phyloP scores from a whole-genome alignment of 2,329 filamentous ascomycete genomes.

The Colletotrichum phormii region DNA sequence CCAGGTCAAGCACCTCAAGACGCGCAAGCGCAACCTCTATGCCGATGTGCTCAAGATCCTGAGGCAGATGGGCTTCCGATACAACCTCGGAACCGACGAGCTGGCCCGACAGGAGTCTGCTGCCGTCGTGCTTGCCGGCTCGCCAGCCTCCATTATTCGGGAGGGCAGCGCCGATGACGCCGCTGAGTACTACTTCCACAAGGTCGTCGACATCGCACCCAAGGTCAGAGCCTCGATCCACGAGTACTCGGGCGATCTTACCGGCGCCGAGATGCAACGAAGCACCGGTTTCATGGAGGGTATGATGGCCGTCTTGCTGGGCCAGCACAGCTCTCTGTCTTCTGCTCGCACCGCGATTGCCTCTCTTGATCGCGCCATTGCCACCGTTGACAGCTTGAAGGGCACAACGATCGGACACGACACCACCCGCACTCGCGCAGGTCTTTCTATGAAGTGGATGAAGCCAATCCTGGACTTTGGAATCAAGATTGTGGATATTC shows the following conservation, averaged over 20 bases:
- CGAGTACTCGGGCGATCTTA: conserved; percentile 88
- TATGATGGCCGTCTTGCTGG: conserved; percentile 74
- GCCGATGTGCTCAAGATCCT: conserved; percentile 87
- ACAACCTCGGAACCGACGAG: conserved; percentile 80
- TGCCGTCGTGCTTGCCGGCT: conserved; percentile 72
- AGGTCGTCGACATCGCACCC: conserved; percentile 79
- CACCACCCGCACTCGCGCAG: conserved; percentile 41
- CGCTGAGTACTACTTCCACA: conserved; percentile 81
- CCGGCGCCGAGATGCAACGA: conserved; percentile 80
- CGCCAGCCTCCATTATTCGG: conserved; percentile 40
- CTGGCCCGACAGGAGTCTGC: conserved; percentile 80
- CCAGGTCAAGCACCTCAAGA: conserved; percentile 88
- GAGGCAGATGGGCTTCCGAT: conserved; percentile 88
- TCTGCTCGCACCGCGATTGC: conserved; percentile 50
- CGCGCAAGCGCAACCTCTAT: conserved; percentile 88
- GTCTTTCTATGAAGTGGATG: conserved; percentile 67
- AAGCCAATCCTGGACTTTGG: conserved; percentile 74
- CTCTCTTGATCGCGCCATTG: conserved; percentile 36
- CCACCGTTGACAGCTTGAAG: conserved; percentile 38
- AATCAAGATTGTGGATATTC: conserved; percentile 71
- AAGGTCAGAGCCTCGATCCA: conserved; percentile 73
- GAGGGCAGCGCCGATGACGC: conserved; percentile 46
- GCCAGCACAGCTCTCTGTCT: conserved; percentile 67
- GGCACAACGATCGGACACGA: conserved; percentile 32
- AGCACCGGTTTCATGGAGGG: conserved; percentile 91